Percentiles rank a stretch among this genome's conserved stretches.
Conservation (phyloP, 129 eudicot species). For the Silybum marianum region DNA sequence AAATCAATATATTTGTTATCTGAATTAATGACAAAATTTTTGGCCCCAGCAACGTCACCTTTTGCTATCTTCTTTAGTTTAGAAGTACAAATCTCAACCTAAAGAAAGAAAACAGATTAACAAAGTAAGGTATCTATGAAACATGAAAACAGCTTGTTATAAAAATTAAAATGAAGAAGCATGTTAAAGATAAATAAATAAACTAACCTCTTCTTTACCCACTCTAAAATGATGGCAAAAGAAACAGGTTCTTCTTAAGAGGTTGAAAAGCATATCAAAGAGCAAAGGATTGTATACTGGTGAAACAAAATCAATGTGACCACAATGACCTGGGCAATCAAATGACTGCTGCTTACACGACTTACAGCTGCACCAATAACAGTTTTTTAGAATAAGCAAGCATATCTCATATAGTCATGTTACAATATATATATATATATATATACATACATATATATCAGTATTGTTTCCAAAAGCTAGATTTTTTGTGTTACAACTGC, state of each 20-base stretch:
- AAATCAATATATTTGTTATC: constrained; percentile 25
- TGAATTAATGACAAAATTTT: constrained; percentile 34
- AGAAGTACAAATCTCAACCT: constrained; percentile 62
- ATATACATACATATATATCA: no score
- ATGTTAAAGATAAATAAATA: not conserved
- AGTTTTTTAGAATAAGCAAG: not conserved
- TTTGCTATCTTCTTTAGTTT: constrained; percentile 58
- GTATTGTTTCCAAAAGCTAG: not conserved
- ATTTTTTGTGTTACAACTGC: not conserved
- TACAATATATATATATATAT: not conserved
- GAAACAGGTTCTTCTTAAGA: constrained; percentile 64
- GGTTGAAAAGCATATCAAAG: constrained; percentile 55
- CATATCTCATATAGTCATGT: not conserved
- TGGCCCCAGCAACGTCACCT: constrained; percentile 80
- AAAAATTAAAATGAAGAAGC: not conserved
- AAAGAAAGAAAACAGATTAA: not conserved
- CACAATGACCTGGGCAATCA: constrained; percentile 88
- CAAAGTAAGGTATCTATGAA: not conserved
- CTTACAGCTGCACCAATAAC: constrained; percentile 57
- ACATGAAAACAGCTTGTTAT: not conserved
- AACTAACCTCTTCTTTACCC: constrained; percentile 45
- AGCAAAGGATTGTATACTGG: constrained; percentile 75
- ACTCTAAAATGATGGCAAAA: constrained; percentile 65
- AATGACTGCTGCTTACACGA: constrained; percentile 68
- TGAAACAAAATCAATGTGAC: constrained; percentile 80